Evolutionary conservation across 495 filamentous ascomycete species (phyloP).

Genomic region (Penicillium salamii): DNA sequence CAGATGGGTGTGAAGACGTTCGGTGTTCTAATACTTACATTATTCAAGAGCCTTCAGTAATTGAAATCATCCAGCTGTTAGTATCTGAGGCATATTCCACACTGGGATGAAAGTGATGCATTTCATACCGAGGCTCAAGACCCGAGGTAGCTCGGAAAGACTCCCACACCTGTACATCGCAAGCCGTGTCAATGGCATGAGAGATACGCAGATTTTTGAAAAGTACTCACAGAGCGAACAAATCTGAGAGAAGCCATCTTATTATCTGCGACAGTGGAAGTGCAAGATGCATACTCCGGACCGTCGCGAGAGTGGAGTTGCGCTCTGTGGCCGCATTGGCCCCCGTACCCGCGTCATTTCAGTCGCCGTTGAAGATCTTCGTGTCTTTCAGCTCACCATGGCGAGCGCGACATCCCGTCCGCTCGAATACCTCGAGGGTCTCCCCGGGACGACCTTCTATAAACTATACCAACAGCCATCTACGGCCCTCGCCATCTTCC

Average conservation of each 20-base stretch:
- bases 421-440: slow-evolving; percentile 85
- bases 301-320: slow-evolving; percentile 21
- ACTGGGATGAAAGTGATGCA: not conserved
- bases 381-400: slow-evolving; percentile 47
- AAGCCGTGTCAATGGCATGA: not conserved
- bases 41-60: slow-evolving; percentile 37
- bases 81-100: not conserved
- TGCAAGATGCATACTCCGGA: not conserved
- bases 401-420: slow-evolving; percentile 62
- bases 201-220: rapidly evolving
- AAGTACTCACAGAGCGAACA: slow-evolving; percentile 53
- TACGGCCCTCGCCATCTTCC: slow-evolving; percentile 90
- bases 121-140: slow-evolving; percentile 74
- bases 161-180: slow-evolving; percentile 61
- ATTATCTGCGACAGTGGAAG: too few relatives aligned
- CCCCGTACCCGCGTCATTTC: slow-evolving; percentile 24
- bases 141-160: slow-evolving; percentile 83
- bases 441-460: slow-evolving; percentile 82
- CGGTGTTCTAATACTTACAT: slow-evolving; percentile 22
- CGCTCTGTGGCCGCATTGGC: slow-evolving; percentile 30
- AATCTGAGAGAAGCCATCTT: slow-evolving; percentile 60
- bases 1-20: not conserved
- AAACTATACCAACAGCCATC: slow-evolving; percentile 94
- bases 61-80: not conserved
- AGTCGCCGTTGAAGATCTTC: slow-evolving; percentile 28